phyloP scores from a whole-genome alignment of 129 eudicot genomes.

The Dittrichia graveolens region DNA sequence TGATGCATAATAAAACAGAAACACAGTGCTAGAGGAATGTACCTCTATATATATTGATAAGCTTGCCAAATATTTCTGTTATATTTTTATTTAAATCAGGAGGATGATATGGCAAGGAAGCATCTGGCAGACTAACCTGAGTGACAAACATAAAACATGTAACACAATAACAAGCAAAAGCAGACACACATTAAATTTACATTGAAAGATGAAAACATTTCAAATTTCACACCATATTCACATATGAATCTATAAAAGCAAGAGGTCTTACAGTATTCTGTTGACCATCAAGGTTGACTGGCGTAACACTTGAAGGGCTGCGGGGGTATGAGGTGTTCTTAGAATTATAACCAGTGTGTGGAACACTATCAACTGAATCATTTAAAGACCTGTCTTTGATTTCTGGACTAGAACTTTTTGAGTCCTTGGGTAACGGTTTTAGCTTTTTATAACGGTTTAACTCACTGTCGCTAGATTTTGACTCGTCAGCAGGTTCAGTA shows the following conservation, averaged over 20 bases:
- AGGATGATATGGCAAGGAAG: slow-evolving; percentile 72
- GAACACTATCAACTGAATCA: neutral
- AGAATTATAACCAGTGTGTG: slow-evolving; percentile 14
- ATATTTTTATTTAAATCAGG: slow-evolving; percentile 85
- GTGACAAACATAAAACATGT: slow-evolving; percentile 22
- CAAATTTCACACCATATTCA: neutral
- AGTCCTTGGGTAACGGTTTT: slow-evolving; percentile 41
- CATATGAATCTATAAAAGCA: neutral
- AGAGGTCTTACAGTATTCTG: slow-evolving; percentile 48
- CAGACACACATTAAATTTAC: neutral
- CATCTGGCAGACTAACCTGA: slow-evolving; percentile 54
- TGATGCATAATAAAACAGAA: slow-evolving; percentile 4
- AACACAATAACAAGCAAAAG: neutral
- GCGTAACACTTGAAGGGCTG: slow-evolving; percentile 39
- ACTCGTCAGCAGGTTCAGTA: slow-evolving; percentile 27
- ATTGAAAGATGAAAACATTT: neutral
- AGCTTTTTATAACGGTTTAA: slow-evolving; percentile 40
- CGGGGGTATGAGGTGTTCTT: slow-evolving; percentile 22
- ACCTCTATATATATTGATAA: slow-evolving; percentile 93
- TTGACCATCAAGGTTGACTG: slow-evolving; percentile 34
- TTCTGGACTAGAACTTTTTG: slow-evolving; percentile 39
- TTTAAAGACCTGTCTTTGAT: slow-evolving; percentile 24
- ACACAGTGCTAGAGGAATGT: slow-evolving; percentile 3
- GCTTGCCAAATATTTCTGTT: slow-evolving; percentile 82
- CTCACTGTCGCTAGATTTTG: slow-evolving; percentile 30